Conservation (phyloP, 2,329 filamentous ascomycete species). For the Fusarium sacchari region DNA sequence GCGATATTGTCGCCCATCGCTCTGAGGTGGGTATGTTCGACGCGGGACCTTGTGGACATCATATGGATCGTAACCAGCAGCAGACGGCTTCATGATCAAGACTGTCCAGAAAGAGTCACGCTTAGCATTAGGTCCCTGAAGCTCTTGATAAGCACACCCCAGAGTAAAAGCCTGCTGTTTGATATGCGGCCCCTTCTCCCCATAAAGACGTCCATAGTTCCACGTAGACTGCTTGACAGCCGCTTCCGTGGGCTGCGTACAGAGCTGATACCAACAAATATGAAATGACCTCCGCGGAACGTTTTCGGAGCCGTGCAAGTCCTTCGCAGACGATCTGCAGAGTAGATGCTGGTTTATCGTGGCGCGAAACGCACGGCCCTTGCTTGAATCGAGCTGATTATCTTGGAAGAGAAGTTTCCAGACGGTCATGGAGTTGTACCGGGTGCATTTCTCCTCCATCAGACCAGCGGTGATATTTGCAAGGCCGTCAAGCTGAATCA, state of each 20-base stretch:
- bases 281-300: not conserved
- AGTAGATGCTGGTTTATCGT: not conserved
- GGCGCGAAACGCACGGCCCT: not conserved
- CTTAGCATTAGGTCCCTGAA: fast-evolving
- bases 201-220: not conserved
- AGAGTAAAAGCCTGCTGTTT: not conserved
- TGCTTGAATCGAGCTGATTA: not conserved
- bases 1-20: not conserved
- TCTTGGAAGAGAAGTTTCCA: not conserved
- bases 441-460: not conserved
- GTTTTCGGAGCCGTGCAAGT: not conserved
- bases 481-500: not conserved
- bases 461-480: not conserved
- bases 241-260: not conserved
- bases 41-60: not conserved
- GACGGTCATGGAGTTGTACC: not conserved
- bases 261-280: slow-evolving; percentile 1
- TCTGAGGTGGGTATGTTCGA: not conserved
- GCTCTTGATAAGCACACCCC: not conserved
- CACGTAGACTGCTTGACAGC: not conserved
- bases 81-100: not conserved
- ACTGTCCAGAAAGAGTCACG: not conserved
- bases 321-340: not conserved
- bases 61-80: not conserved
- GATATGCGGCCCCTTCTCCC: not conserved